Base-by-base conservation (phyloP, 1,284 basidiomycete species). In the Xerocomus cyaneibrunnescens region DNA sequence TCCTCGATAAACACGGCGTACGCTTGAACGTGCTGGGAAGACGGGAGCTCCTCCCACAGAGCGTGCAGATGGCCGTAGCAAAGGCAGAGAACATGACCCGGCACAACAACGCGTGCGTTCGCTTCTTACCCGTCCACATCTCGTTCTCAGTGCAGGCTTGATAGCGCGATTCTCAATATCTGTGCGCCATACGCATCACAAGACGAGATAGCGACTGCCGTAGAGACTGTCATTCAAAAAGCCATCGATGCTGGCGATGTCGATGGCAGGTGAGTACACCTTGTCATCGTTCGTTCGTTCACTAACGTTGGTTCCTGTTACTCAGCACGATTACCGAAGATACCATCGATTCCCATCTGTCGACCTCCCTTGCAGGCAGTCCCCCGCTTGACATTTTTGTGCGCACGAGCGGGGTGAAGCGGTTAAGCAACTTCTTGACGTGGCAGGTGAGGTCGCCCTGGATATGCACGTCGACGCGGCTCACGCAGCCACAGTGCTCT, bases 151-250 rank as follows among this genome's bases (percentile, higher is more conserved):
- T n/a, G 16, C 25, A 17, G n/a, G 3, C 9, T 10, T 19, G 48
- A 8, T 52, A 96, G 93, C 35, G 88, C 92, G 1, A 88, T 95
- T 31, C 77, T 99, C 39, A 99, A 99, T 63, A 76, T 99, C 13
- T 96, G 93, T 72, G 94, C 96, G 76, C 91, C 97, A 0, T 99
- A 99, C 65, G 81, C 92, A 1, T 90, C 94, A 3, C 80, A 88
- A 36, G 92, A 99, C 65, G 97, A 99, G 72, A 96, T 99, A 13
- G 80, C 90, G 6, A 80, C 81, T 0, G 89, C 94, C 0, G 80
- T 95, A 1, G 72, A 84, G 57, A 73, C 73, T 0, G 78, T 79
- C 13, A 75, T 94, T 12, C 71, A 74, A 9, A 66, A 77, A 7
- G 76, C 80, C 5, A 58, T 84, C 19, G 62, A 72, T 13, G 60